Evolutionary conservation across 106 monocot species (phyloP).

Genomic region (Apostasia shenzhenica): DNA sequence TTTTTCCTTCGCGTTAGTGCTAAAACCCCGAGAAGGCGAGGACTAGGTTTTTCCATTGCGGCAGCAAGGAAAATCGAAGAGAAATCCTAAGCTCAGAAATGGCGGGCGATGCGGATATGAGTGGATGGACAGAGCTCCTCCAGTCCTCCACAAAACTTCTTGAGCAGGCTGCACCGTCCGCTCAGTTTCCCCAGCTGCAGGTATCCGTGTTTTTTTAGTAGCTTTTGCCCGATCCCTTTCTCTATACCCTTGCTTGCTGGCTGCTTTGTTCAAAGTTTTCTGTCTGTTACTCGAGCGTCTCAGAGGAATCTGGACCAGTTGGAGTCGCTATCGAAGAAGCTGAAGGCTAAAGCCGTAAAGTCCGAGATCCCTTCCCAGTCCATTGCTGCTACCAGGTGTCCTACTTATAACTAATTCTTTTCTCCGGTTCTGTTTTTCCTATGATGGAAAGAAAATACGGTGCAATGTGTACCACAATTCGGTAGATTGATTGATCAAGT

Average conservation of each 20-base stretch:
- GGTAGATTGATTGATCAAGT: too few relatives aligned
- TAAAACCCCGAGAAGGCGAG: too few relatives aligned
- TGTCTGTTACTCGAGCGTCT: not conserved
- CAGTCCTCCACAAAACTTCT: constrained; percentile 86
- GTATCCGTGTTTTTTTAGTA: constrained; percentile 11
- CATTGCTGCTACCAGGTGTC: constrained; percentile 80
- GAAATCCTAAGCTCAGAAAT: constrained; percentile 8
- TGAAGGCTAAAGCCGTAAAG: constrained; percentile 75
- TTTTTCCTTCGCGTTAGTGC: too few relatives aligned
- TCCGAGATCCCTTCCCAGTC: constrained; percentile 74
- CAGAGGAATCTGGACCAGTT: constrained; percentile 94
- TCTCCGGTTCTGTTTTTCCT: not conserved
- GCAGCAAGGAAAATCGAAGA: too few relatives aligned
- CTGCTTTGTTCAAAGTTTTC: not conserved
- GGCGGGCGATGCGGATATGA: constrained; percentile 66
- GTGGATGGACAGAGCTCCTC: constrained; percentile 83
- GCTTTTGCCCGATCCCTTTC: not conserved
- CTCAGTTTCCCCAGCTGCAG: constrained; percentile 93
- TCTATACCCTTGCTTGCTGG: not conserved
- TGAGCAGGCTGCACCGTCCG: constrained; percentile 81
- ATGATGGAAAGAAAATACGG: too few relatives aligned
- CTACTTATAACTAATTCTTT: not conserved
- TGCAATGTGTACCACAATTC: too few relatives aligned
- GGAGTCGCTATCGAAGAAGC: constrained; percentile 86
- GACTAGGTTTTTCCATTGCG: too few relatives aligned